phyloP scores from a whole-genome alignment of 805 yeast species.

The Naumovozyma castellii region DNA sequence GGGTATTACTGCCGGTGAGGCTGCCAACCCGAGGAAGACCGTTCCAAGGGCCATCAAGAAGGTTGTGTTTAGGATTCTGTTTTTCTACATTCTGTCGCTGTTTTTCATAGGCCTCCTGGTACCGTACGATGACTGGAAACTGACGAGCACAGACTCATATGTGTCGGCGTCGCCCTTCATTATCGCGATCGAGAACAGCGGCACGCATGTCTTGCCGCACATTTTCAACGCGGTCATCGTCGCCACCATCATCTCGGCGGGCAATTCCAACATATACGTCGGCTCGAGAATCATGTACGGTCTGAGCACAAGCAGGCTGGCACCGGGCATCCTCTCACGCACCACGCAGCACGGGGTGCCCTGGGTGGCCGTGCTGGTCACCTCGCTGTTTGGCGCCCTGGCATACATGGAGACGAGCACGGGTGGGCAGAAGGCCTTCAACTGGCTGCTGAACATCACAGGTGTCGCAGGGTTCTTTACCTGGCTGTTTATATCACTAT shows the following conservation, averaged over 20 bases:
- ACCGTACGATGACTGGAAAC: slow-evolving; percentile 54
- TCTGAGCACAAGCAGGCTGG: slow-evolving; percentile 50
- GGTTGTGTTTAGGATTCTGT: slow-evolving; percentile 53
- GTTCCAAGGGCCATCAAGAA: slow-evolving; percentile 66
- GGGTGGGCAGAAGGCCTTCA: slow-evolving; percentile 49
- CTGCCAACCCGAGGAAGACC: slow-evolving; percentile 56
- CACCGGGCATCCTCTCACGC: slow-evolving; percentile 42
- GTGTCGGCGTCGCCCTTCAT: slow-evolving; percentile 61
- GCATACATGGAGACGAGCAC: slow-evolving; percentile 50
- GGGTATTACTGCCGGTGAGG: slow-evolving; percentile 70
- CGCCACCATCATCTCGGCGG: slow-evolving; percentile 65
- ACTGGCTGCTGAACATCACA: slow-evolving; percentile 68
- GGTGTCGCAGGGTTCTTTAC: slow-evolving; percentile 69
- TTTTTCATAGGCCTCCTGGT: slow-evolving; percentile 63
- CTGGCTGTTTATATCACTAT: slow-evolving; percentile 56
- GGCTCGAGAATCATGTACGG: slow-evolving; percentile 61
- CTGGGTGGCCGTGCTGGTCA: slow-evolving; percentile 43
- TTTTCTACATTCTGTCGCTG: slow-evolving; percentile 57
- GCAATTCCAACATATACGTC: slow-evolving; percentile 64
- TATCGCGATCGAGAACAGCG: slow-evolving; percentile 59
- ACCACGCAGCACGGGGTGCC: slow-evolving; percentile 58
- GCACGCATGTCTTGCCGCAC: slow-evolving; percentile 55
- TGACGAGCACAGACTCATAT: slow-evolving; percentile 31
- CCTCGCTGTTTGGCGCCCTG: slow-evolving; percentile 53
- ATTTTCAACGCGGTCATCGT: slow-evolving; percentile 66